Evolutionary conservation across 1,139 yeast species (phyloP).

Genomic region (Pichia norvegensis): DNA sequence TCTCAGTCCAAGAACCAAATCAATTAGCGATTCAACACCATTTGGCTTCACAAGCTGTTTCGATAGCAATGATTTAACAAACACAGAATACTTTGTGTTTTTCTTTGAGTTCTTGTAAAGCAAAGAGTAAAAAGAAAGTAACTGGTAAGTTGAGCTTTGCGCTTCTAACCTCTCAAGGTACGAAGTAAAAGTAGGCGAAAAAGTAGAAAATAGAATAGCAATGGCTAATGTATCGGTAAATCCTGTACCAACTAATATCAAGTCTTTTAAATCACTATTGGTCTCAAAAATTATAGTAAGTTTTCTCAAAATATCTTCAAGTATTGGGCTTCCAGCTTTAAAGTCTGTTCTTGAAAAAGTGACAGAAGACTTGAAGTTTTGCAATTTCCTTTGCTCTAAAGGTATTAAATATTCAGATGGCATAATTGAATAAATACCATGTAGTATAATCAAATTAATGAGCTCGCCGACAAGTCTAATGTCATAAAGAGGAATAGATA

Average conservation of each 20-base stretch:
- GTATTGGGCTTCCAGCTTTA: constrained; percentile 13
- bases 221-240: constrained; percentile 57
- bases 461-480: constrained; percentile 64
- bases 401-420: constrained; percentile 58
- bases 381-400: constrained; percentile 48
- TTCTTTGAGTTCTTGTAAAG: constrained; percentile 31
- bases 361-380: constrained; percentile 32
- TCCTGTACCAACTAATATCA: constrained; percentile 64
- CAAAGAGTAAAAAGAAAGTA: constrained; percentile 49
- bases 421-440: constrained; percentile 63
- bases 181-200: constrained; percentile 1
- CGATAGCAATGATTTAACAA: constrained; percentile 42
- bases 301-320: constrained; percentile 30
- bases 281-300: constrained; percentile 32
- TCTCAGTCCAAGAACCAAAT: constrained; percentile 67
- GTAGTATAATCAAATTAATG: constrained; percentile 54
- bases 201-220: constrained; percentile 15
- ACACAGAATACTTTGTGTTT: constrained; percentile 37
- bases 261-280: constrained; percentile 45
- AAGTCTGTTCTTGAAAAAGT: constrained; percentile 18
- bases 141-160: constrained; percentile 52
- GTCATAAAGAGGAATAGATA: constrained; percentile 76
- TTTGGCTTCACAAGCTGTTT: constrained; percentile 41
- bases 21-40: constrained; percentile 67
- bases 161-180: constrained; percentile 33